Evolutionary conservation across 108 stramenopile genomes (phyloP).

Genomic region (Mediolabrus comicus): DNA sequence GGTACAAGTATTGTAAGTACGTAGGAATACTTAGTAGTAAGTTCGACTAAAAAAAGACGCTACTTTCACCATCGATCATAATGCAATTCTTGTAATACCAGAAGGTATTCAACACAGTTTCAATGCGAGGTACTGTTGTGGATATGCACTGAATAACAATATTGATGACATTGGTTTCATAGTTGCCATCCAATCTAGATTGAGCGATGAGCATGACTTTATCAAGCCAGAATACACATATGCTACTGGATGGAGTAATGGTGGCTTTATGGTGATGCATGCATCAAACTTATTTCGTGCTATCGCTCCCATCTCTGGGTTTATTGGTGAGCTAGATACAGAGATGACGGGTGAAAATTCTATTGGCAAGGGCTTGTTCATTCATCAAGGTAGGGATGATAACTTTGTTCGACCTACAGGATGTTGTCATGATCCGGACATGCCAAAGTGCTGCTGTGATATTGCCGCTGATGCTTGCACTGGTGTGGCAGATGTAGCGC

Average conservation of each 20-base stretch:
- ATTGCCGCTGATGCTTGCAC: slow-evolving; percentile 46
- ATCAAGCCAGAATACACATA: slow-evolving; percentile 33
- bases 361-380: slow-evolving; percentile 41
- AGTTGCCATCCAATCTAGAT: slow-evolving; percentile 16
- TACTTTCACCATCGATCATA: slow-evolving; percentile 41
- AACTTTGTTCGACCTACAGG: slow-evolving; percentile 46
- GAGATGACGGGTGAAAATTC: not conserved
- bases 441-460: slow-evolving; percentile 56
- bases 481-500: slow-evolving; percentile 17
- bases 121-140: slow-evolving; percentile 60
- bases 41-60: no score
- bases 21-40: no score
- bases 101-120: slow-evolving; percentile 48
- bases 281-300: slow-evolving; percentile 54
- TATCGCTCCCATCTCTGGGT: slow-evolving; percentile 59
- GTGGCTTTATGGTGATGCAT: slow-evolving; percentile 59
- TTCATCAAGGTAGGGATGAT: slow-evolving; percentile 55
- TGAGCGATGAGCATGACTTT: slow-evolving; percentile 23
- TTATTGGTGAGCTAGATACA: slow-evolving; percentile 11
- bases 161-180: slow-evolving; percentile 61
- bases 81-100: slow-evolving; percentile 48
- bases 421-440: slow-evolving; percentile 49
- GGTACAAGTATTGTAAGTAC: no score
- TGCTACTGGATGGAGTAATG: slow-evolving; percentile 62
- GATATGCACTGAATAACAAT: slow-evolving; percentile 52